Base-by-base conservation (phyloP, 441 rosid species). In the Gossypium trilobum region DNA sequence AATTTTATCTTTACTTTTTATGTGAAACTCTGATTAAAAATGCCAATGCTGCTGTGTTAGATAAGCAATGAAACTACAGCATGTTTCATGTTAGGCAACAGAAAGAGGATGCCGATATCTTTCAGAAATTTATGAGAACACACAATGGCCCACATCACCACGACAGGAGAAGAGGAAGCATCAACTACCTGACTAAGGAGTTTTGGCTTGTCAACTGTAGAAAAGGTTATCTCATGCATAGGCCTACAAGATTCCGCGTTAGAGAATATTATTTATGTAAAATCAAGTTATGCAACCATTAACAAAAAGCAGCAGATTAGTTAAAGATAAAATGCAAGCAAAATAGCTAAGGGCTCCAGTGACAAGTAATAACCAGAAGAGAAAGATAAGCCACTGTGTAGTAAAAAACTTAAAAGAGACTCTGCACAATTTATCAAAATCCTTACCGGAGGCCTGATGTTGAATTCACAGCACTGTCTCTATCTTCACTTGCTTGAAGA, bases 221-320 rank as follows among this genome's bases (percentile, higher is more conserved):
- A 87, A 84, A 95, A 91, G 74, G 99, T 92, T 74, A 95, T 87
- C 83, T 91, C 98, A 29, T 89, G 97, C 98, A 91, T 91, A 31
- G 97, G 90, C 86, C 99, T 92, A 71, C 80, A 85, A 65, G 77
- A 77, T 73, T 68, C 58, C 58, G 25, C 57, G 50, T 3, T 25
- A 25, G 23, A 66, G 25, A 73, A 16, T 22, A 66, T 6, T 48
- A 7, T 48, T 66, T 23, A 46, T 65, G 57, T 48, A 17, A 46
- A 22, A 74, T 71, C 57, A 27, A 23, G 33, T 13, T 20, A 33
- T 17, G 20, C 61, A 67, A 61, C 67, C 63, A 39, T 52, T 44
- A 72, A 51, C 46, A 58, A 23, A 20, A 71, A 3, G 23, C 66
- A 17, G 1, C 19, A 8, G 5, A 57, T 57, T 23, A 7, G 44